phyloP scores from a whole-genome alignment of 257 asterid genomes.

The Fraxinus quadrangulata region DNA sequence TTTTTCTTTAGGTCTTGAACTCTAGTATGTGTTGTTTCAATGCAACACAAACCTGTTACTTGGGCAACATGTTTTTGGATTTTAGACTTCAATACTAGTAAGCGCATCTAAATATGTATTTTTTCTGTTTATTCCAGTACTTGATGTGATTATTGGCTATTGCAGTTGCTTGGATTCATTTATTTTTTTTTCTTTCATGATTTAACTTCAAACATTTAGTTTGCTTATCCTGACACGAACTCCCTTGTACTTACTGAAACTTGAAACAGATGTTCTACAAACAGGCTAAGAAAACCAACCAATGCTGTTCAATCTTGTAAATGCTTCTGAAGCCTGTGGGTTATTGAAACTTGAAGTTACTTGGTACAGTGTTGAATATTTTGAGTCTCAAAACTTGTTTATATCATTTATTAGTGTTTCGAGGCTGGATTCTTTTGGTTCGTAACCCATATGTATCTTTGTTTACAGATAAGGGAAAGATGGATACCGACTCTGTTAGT shows the following conservation, averaged over 20 bases:
- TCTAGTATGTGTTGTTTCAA: not conserved
- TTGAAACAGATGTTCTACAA: constrained; percentile 56
- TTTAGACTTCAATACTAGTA: not conserved
- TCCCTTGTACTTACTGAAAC: not conserved
- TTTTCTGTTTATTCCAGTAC: not conserved
- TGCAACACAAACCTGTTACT: not conserved
- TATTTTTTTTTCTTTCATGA: not conserved
- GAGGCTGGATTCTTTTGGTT: constrained; percentile 14
- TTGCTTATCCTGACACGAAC: not conserved
- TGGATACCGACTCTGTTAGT: not conserved
- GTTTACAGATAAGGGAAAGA: not conserved
- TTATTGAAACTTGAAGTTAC: not conserved
- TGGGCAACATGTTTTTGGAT: not conserved
- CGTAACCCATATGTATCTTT: not conserved
- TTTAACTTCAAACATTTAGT: not conserved
- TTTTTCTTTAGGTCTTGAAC: not conserved
- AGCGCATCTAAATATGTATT: too few species aligned
- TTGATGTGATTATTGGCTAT: not conserved
- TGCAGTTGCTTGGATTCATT: not conserved
- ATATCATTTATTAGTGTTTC: constrained; percentile 18
- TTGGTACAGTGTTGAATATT: constrained; percentile 6
- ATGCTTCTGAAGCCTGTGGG: constrained; percentile 11
- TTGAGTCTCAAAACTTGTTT: constrained; percentile 3
- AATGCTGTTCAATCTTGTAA: constrained; percentile 50
- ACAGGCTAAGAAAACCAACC: constrained; percentile 59